A percentile compares a stretch with the other conserved stretches of the same genome.
phyloP scores from a whole-genome alignment of 129 eudicot species.

The Flaveria trinervia region DNA sequence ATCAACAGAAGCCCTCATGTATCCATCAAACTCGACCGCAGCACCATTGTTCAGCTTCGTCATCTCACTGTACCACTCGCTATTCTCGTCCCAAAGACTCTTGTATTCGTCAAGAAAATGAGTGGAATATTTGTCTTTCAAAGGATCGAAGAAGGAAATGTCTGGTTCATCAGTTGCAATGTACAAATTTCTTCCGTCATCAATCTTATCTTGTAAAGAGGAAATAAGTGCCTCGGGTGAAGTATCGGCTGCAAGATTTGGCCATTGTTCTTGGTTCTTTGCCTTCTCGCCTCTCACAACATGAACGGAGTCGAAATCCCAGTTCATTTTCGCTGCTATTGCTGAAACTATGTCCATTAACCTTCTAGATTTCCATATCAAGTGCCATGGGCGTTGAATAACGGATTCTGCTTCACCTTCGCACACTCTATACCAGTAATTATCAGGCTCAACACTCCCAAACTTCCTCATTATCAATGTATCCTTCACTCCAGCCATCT shows the following conservation, averaged over 20 bases:
- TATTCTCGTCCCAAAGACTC: constrained; percentile 72
- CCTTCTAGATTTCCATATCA: constrained; percentile 83
- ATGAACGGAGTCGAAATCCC: constrained; percentile 95
- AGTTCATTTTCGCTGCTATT: constrained; percentile 68
- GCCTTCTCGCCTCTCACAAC: constrained; percentile 88
- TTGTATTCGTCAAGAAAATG: constrained; percentile 85
- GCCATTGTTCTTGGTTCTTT: constrained; percentile 67
- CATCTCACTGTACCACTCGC: constrained; percentile 82
- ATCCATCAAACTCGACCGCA: constrained; percentile 94
- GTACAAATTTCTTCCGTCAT: constrained; percentile 69
- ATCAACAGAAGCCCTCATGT: constrained; percentile 89
- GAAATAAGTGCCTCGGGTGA: constrained; percentile 75
- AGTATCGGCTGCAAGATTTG: constrained; percentile 73
- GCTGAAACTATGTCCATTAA: constrained; percentile 80
- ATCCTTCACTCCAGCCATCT: constrained; percentile 58
- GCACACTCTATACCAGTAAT: constrained; percentile 92
- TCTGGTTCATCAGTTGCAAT: constrained; percentile 81
- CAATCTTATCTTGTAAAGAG: constrained; percentile 59
- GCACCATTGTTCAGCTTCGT: constrained; percentile 70
- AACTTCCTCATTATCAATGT: constrained; percentile 81
- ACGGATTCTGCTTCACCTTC: constrained; percentile 86
- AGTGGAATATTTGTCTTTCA: constrained; percentile 77
- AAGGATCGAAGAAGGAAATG: constrained; percentile 69
- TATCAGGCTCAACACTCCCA: constrained; percentile 84
- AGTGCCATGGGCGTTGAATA: constrained; percentile 78